Base-by-base conservation (phyloP, 176 grass and related monocot genomes). In the Paspalum vaginatum region DNA sequence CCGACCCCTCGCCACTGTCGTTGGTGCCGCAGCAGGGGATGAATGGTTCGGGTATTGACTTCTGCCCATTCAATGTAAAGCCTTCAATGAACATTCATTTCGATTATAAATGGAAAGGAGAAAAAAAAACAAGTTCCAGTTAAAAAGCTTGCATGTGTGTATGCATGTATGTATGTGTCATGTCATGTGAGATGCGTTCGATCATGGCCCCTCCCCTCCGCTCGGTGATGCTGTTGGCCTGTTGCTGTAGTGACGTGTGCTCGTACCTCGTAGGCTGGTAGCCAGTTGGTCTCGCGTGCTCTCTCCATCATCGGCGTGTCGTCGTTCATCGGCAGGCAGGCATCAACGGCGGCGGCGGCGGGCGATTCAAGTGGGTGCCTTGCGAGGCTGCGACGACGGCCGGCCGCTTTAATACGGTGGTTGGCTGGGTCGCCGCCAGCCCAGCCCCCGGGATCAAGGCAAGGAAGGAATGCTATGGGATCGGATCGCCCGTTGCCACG, bases 11-110 rank as follows among this genome's bases (percentile, higher is more conserved):
- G 59, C 15, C 68, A 45, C 61, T 54, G 58, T 65, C 20, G 70
- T 26, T 44, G 61, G 49, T 72, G 78, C 18, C 25, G 87, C 81
- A 91, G 87, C 89, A 85, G 82, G 67, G 86, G 92, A 93, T 91
- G 91, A 90, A 88, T 97, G 91, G 91, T 93, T 89, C 91, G 91
- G 91, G 94, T 87, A 97, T 97, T 97, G 94, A 93, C 94, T 97
- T 93, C 81, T 81, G 71, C 87, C 83, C 92, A 89, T 94, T 42
- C n/a, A 86, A 94, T 94, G 88, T 94, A 73, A 77, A 86, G 83
- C 81, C 59, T 91, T 89, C 79, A 87, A 88, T 91, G 81, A 88
- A 91, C 83, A 89, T 89, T 89, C 74, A 84, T 94, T 88, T 85
- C 86, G 26, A 68, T 81, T 77, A 73, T 89, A 86, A 89, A 86